phyloP scores from a whole-genome alignment of 441 rosid genomes.

The Mallotus japonicus region DNA sequence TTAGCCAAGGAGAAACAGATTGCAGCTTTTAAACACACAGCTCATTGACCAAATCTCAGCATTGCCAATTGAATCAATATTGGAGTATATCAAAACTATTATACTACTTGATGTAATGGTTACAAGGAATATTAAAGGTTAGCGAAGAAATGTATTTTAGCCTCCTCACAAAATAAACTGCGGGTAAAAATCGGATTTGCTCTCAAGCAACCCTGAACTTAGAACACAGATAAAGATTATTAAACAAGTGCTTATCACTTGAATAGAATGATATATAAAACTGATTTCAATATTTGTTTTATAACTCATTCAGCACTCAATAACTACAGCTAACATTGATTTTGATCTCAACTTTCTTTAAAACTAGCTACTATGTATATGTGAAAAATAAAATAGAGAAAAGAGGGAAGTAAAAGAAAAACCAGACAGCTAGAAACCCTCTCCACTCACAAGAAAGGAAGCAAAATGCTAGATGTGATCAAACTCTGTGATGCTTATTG shows the following conservation, averaged over 20 bases:
- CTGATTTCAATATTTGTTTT: neutral
- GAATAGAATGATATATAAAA: neutral
- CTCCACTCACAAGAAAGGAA: neutral
- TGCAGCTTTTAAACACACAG: too few species aligned
- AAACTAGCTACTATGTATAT: neutral
- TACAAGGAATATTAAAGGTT: neutral
- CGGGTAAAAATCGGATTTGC: neutral
- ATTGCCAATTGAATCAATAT: neutral
- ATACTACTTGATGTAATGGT: neutral
- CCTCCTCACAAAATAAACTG: neutral
- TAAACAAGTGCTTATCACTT: neutral
- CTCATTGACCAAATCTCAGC: too few species aligned
- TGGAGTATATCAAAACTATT: neutral
- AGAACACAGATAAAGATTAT: too few species aligned
- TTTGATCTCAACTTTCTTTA: neutral
- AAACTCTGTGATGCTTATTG: conserved; percentile 6
- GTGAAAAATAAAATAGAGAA: neutral
- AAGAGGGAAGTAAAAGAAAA: neutral
- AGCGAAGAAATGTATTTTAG: neutral
- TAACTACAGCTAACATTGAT: neutral
- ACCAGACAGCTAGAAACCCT: too few species aligned
- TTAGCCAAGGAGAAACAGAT: too few species aligned
- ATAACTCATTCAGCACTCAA: neutral
- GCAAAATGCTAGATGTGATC: neutral
- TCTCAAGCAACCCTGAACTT: neutral